Base-by-base conservation (phyloP, 2,329 filamentous ascomycete species). In the Thielaviopsis musarum region DNA sequence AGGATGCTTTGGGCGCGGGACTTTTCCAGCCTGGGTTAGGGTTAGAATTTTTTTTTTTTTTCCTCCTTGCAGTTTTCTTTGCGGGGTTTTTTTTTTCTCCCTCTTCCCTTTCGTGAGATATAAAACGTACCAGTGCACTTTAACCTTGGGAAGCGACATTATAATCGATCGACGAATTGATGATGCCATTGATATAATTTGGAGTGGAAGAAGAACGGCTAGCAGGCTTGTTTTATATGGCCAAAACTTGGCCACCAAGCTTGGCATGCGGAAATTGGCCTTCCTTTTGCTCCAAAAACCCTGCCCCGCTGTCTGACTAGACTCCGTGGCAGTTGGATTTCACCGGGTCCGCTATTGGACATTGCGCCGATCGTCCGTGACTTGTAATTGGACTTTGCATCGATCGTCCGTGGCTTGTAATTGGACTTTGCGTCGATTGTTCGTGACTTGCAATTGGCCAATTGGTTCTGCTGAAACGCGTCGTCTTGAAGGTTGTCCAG, bases 1-100 rank as follows among this genome's bases (percentile, higher is more conserved):
- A 93, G 74, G 61, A 91, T 85, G 63, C 88, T 83, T 70, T 94
- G 88, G 13, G 87, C 82, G 65, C 90, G 86, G 59, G 89, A 94
- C 65, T 85, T 76, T 65, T 91, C 81, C 62, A 95, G 84, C 89
- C 89, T 94, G 22, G 19, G 56, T 61, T 59, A 56, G n/a, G 49
- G 49, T 58, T 53, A 34, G 30, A n/a, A n/a, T 26, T 26, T 26
- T 26, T 26, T 26, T 26, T 26, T 26, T 26, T n/a, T n/a, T n/a
- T n/a, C n/a, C n/a, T n/a, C n/a, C n/a, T n/a, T n/a, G n/a, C n/a
- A n/a, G n/a, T n/a, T n/a, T n/a, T n/a, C n/a, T n/a, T n/a, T n/a
- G n/a, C n/a, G n/a, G n/a, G n/a, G n/a, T n/a, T n/a, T n/a, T n/a
- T 22, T 30, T 15, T 26, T 22, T 38, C 26, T 22, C 17, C 38